Evolutionary conservation across 192 early-diverging fungal species (phyloP).

Genomic region (Piromyces sp.): DNA sequence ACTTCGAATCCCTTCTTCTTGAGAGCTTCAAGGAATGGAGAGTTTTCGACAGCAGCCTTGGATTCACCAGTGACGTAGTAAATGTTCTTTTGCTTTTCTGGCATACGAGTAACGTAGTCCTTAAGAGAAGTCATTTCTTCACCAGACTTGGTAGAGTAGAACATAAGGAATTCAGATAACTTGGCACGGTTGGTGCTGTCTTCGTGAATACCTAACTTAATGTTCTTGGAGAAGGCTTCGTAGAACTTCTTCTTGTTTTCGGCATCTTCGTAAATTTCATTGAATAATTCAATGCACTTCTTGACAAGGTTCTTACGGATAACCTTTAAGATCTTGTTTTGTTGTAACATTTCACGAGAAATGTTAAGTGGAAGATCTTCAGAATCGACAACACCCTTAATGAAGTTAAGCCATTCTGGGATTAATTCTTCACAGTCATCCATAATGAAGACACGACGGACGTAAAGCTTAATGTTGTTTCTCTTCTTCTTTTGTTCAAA

Average conservation of each 20-base stretch:
- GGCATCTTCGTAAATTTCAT: constrained; percentile 93
- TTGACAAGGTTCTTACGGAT: constrained; percentile 98
- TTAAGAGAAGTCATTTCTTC: constrained; percentile 96
- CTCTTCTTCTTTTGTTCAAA: constrained; percentile 99
- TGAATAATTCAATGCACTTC: constrained; percentile 98
- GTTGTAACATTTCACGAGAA: constrained; percentile 98
- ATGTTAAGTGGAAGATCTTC: constrained; percentile 99
- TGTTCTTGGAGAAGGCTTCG: constrained; percentile 97
- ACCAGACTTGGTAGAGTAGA: constrained; percentile 95
- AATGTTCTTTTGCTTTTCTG: constrained; percentile 99
- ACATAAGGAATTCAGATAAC: constrained; percentile 93
- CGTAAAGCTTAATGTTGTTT: constrained; percentile 99
- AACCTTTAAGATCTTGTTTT: constrained; percentile 99
- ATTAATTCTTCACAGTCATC: constrained; percentile 99
- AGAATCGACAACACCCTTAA: constrained; percentile 99
- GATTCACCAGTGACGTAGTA: constrained; percentile 98
- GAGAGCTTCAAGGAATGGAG: constrained; percentile 94
- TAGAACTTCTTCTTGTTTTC: constrained; percentile 91
- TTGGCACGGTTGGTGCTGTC: constrained; percentile 92
- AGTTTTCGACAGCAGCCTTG: constrained; percentile 81
- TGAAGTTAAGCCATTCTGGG: constrained; percentile 96
- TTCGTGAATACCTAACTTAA: constrained; percentile 99
- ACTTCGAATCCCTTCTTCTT: constrained; percentile 99
- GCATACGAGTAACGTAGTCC: constrained; percentile 99
- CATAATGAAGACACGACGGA: constrained; percentile 99